A percentile compares a stretch with the other conserved stretches of the same genome.
Conservation (phyloP, 208 protist genomes). For the Porcisia deanei region DNA sequence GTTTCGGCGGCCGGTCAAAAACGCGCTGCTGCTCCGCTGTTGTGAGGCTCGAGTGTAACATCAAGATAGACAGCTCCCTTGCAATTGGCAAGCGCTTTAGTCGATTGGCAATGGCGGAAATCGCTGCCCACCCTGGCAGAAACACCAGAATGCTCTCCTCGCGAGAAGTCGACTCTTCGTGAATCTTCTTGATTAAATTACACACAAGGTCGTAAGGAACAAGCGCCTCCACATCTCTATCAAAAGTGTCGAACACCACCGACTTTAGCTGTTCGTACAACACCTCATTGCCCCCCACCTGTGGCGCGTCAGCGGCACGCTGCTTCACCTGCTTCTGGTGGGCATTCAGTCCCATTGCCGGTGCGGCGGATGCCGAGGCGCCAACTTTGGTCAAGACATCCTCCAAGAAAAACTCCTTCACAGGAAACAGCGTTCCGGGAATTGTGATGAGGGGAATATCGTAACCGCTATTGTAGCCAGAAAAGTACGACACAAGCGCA, state of each 20-base stretch:
- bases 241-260: constrained; percentile 50
- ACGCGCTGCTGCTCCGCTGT: constrained; percentile 89
- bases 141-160: constrained; percentile 88
- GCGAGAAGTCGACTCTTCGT: constrained; percentile 38
- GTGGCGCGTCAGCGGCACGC: neutral
- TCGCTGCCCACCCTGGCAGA: constrained; percentile 90
- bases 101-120: constrained; percentile 58
- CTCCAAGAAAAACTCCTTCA: constrained; percentile 89
- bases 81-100: constrained; percentile 46
- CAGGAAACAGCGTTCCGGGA: constrained; percentile 81
- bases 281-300: constrained; percentile 7
- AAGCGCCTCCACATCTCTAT: constrained; percentile 57
- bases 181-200: constrained; percentile 68
- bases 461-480: constrained; percentile 28
- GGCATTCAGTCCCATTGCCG: constrained; percentile 36
- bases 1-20: constrained; percentile 80
- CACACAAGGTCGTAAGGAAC: constrained; percentile 75
- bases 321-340: constrained; percentile 10
- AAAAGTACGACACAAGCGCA: constrained; percentile 72
- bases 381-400: constrained; percentile 65
- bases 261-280: constrained; percentile 67
- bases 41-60: constrained; percentile 92
- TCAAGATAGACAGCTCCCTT: constrained; percentile 72
- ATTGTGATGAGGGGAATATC: constrained; percentile 72
- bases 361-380: constrained; percentile 29